Conservation (phyloP, 2,329 filamentous ascomycete species). For the Fusarium acutatum region DNA sequence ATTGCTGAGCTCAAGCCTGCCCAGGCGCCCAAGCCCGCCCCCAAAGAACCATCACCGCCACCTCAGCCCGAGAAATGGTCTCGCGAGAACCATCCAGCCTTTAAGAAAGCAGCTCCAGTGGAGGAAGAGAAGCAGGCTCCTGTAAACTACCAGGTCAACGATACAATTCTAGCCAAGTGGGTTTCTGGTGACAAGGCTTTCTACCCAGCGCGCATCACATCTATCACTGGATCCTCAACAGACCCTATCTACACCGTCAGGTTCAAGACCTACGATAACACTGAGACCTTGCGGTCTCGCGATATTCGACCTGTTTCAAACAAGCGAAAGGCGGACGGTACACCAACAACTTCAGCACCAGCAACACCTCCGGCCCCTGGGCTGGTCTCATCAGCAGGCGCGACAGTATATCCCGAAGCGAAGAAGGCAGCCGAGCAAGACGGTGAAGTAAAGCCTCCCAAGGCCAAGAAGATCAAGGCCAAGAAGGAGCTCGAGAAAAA, state of each 20-base stretch:
- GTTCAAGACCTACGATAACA: constrained; percentile 90
- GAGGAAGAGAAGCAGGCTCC: constrained; percentile 62
- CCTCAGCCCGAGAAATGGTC: constrained; percentile 78
- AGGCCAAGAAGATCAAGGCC: constrained; percentile 90
- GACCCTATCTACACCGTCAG: constrained; percentile 94
- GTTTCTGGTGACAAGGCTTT: constrained; percentile 86
- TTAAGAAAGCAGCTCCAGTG: constrained; percentile 60
- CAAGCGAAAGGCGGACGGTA: constrained; percentile 88
- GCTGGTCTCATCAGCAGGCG: constrained; percentile 63
- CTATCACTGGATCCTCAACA: constrained; percentile 89
- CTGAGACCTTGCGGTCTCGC: constrained; percentile 81
- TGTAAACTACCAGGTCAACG: constrained; percentile 82
- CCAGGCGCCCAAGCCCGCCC: constrained; percentile 55
- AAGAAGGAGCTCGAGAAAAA: constrained; percentile 90
- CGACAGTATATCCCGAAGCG: constrained; percentile 68
- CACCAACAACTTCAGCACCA: constrained; percentile 59
- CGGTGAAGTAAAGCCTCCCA: constrained; percentile 74
- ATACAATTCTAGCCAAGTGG: constrained; percentile 91
- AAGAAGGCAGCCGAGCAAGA: constrained; percentile 69
- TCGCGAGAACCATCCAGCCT: constrained; percentile 81
- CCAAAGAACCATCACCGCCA: constrained; percentile 57
- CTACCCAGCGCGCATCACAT: constrained; percentile 92
- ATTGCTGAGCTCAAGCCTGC: constrained; percentile 79
- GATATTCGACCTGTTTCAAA: constrained; percentile 83
- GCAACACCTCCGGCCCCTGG: constrained; percentile 48